Conservation (phyloP, 805 yeast genomes). For the Crinitomyces ghanaensis region DNA sequence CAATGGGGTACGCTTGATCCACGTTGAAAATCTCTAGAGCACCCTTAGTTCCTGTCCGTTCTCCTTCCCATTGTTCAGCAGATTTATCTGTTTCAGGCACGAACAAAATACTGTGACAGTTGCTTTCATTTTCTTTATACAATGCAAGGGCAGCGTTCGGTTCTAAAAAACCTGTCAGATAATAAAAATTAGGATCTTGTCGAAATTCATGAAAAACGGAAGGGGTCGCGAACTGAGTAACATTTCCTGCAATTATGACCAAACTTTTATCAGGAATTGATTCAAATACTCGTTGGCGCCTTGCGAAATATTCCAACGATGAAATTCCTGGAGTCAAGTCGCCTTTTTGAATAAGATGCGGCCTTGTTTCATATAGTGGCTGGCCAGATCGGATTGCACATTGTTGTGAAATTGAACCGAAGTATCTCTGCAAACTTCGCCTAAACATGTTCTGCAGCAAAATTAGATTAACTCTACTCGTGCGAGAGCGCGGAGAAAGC, state of each 20-base stretch:
- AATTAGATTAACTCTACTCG: no score
- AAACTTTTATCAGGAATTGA: conserved; percentile 50
- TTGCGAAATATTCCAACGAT: conserved; percentile 66
- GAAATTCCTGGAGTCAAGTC: conserved; percentile 81
- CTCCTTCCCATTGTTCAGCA: conserved; percentile 93
- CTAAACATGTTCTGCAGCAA: conserved; percentile 1
- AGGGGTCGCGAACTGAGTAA: conserved; percentile 72
- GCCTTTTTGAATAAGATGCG: conserved; percentile 60
- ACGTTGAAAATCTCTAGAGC: conserved; percentile 80
- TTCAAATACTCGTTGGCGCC: conserved; percentile 51
- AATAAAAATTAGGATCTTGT: conserved; percentile 80
- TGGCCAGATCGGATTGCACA: conserved; percentile 44
- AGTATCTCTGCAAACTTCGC: neutral
- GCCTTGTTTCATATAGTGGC: conserved; percentile 77
- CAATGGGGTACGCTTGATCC: conserved; percentile 51
- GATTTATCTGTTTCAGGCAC: conserved; percentile 73
- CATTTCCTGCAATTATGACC: conserved; percentile 64
- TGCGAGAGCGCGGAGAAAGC: no score
- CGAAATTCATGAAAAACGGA: conserved; percentile 87
- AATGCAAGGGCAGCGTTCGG: conserved; percentile 60
- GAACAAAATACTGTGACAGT: conserved; percentile 55
- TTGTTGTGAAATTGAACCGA: no score
- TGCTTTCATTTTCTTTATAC: conserved; percentile 28
- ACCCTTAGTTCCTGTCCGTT: conserved; percentile 75
- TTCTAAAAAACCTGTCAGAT: conserved; percentile 86